Conservation (phyloP, 2,329 filamentous ascomycete genomes). For the Plectosphaerella sp. region DNA sequence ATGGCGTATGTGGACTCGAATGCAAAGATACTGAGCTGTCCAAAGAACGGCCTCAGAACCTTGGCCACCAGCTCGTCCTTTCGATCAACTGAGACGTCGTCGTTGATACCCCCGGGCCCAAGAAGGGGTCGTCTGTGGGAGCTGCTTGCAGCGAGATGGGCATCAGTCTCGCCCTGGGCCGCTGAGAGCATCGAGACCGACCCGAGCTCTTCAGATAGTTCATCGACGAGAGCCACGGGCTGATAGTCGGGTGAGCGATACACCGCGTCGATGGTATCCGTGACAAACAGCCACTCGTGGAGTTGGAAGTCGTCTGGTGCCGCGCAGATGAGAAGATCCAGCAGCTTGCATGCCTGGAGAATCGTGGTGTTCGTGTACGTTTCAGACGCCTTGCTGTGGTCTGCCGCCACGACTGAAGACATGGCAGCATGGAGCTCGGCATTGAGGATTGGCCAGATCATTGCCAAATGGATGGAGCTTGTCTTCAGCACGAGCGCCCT, state of each 20-base stretch:
- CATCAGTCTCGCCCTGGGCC: slow-evolving; percentile 29
- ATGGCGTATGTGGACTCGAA: slow-evolving; percentile 94
- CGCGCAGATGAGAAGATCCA: slow-evolving; percentile 81
- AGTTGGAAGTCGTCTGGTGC: slow-evolving; percentile 95
- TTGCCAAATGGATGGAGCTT: slow-evolving; percentile 72
- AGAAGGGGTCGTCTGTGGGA: slow-evolving; percentile 44
- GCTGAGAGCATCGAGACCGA: slow-evolving; percentile 29
- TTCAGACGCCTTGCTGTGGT: slow-evolving; percentile 59
- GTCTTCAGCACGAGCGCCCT: slow-evolving; percentile 77
- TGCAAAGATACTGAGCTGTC: slow-evolving; percentile 83
- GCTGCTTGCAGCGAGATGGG: slow-evolving; percentile 28
- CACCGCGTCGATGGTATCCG: slow-evolving; percentile 93
- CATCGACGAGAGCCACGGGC: slow-evolving; percentile 75
- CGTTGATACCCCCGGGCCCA: slow-evolving; percentile 47
- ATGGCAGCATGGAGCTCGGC: slow-evolving; percentile 78
- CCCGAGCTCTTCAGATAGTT: slow-evolving; percentile 73
- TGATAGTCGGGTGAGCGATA: slow-evolving; percentile 70
- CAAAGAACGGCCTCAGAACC: slow-evolving; percentile 83
- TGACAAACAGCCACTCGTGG: slow-evolving; percentile 97
- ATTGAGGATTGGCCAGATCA: slow-evolving; percentile 87
- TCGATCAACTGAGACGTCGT: slow-evolving; percentile 53
- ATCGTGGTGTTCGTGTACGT: slow-evolving; percentile 73
- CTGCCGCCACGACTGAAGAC: slow-evolving; percentile 65
- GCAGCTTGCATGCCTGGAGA: slow-evolving; percentile 87
- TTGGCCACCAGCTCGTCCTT: slow-evolving; percentile 69